A percentile compares a stretch with the other conserved stretches of the same genome.
Evolutionary conservation across 768 basidiomycete genomes (phyloP).

Genomic region (Suillus hirtellus): DNA sequence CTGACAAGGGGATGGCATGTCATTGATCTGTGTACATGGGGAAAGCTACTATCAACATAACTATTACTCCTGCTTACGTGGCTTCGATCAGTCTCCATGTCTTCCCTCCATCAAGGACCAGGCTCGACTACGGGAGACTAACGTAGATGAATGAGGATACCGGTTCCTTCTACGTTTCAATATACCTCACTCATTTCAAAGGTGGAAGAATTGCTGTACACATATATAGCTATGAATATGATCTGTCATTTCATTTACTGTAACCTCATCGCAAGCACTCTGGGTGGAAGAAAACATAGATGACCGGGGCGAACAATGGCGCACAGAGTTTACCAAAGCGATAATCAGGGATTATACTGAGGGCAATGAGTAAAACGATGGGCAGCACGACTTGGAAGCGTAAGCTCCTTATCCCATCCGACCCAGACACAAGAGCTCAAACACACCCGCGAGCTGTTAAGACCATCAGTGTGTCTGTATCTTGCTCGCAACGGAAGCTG

Average conservation of each 20-base stretch:
- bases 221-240: conserved; percentile 4
- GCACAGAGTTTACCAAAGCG: too few relatives aligned
- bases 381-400: too few relatives aligned
- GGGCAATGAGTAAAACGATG: too few relatives aligned
- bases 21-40: conserved; percentile 47
- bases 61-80: not conserved
- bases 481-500: not conserved
- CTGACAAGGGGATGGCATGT: conserved; percentile 71
- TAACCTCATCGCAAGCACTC: conserved; percentile 66
- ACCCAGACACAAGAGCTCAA: too few relatives aligned
- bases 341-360: too few relatives aligned
- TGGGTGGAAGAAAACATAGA: too few relatives aligned
- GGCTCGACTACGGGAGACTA: not conserved
- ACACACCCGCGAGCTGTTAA: too few relatives aligned
- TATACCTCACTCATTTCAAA: not conserved
- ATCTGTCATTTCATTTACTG: conserved; percentile 64
- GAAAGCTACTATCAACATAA: not conserved
- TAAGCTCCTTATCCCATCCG: too few relatives aligned
- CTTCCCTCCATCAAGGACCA: not conserved
- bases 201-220: conserved; percentile 5
- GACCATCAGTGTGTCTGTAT: too few relatives aligned
- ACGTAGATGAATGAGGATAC: not conserved
- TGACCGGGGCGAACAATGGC: too few relatives aligned
- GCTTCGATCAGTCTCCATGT: not conserved
- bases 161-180: not conserved